Evolutionary conservation across 164 flowering plant genomes (phyloP), one percentile per base, ranked within the genome.

Genomic region (Chimonanthus praecox): DNA sequence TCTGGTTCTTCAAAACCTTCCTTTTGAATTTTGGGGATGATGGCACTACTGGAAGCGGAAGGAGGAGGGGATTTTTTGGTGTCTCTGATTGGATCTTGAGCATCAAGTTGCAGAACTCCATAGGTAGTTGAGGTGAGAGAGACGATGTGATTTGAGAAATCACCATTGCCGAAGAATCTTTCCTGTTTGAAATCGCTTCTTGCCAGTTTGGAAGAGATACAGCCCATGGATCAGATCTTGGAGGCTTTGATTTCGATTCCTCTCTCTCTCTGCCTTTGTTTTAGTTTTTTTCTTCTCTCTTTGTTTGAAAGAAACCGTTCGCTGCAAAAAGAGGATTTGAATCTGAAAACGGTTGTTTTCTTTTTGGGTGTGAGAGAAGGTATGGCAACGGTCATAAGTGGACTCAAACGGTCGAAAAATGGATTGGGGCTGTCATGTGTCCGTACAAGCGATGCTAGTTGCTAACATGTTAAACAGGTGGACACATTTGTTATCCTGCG

Each of bases 71-170:
- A 84, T 46, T 67, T 73, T 62, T 76, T 79, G 70, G 74, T 47
- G 18, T 71, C 82, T 21, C 58, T 78, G 7, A 50, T 66, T 47
- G 69, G 46, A 18, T 73, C 78, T 58, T 58, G 67, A 4, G 75
- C 58, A 63, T 94, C 94, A 18, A 91, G 86, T 15, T 88, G 85
- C 71, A 95, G 90, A 58, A 77, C 87, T 2, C 98, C 99, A 47
- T 87, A 91, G 0, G 99, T 90, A 80, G 78, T 84, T 0, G 99
- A 95, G 69, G 97, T 95, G 83, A 95, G 97, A 43, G 96, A 95
- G 62, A 95, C 99, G 7, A 90, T 84, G 70, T 95, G 99, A 79
- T 82, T 80, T 8, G 78, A 43, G 69, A 50, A 76, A 6, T 77
- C 84, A 1, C 81, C 88, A 80, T 86, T 80, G 76, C 72, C 73